Base-by-base conservation (phyloP, 2,329 filamentous ascomycete species). In the Pyrenophora seminiperda region DNA sequence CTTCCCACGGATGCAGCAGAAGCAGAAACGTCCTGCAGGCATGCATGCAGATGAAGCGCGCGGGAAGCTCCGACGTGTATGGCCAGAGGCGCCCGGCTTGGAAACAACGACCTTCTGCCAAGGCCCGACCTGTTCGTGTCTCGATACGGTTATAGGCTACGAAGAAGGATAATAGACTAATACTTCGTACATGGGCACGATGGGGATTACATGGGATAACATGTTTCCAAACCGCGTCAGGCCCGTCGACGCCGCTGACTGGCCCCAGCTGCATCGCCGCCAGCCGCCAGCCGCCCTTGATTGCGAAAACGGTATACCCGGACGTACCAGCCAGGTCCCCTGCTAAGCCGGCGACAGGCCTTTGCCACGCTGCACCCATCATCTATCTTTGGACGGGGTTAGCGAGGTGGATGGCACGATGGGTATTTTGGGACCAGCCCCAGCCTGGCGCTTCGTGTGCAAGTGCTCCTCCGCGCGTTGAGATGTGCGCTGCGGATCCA, bases 401-500 rank as follows among this genome's bases (percentile, higher is more conserved):
- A 39, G 42, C 19, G 29, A 31, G 33, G n/a, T n/a, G n/a, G n/a
- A n/a, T n/a, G n/a, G n/a, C n/a, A n/a, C n/a, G 31, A 24, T 37
- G 33, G 13, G 48, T 51, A 51, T 51, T 51, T 51, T 51, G 48
- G 48, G 48, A 52, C 17, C 36, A 39, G 34, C 43, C 44, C 49
- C 43, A 33, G 43, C 48, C 44, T 48, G 39, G 49, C 49, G 49
- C 49, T 52, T 48, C 49, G 49, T 51, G 43, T 48, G 19, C 47
- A 41, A 30, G 34, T 34, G 18, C 19, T 29, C 40, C 40, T 49
- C 40, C 40, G 40, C 47, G 47, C 47, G 39, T 49, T 46, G 43
- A 30, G 39, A 43, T 42, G 38, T 31, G 45, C 45, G n/a, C 38
- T 38, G 39, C 45, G 46, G 40, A 31, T 33, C 46, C 40, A 43